phyloP scores from a whole-genome alignment of 345 rosid species.

The Reutealis trisperma region DNA sequence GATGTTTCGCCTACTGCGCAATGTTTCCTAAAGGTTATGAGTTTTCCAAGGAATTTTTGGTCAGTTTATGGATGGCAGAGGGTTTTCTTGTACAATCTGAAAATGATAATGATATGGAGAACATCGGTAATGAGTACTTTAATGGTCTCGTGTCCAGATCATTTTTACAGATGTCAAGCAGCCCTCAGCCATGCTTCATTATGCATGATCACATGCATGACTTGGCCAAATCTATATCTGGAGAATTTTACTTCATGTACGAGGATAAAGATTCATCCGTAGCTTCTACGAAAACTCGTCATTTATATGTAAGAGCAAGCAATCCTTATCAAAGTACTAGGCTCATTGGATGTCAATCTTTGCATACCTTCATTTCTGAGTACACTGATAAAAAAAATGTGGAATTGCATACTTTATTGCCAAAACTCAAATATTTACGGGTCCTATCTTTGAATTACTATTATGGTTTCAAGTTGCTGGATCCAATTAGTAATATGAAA shows the following conservation, averaged over 20 bases:
- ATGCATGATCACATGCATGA: constrained; percentile 26
- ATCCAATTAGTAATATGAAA: constrained; percentile 7
- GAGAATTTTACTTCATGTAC: constrained; percentile 12
- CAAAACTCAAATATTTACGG: background rate
- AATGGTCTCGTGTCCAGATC: constrained; percentile 20
- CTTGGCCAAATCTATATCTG: constrained; percentile 20
- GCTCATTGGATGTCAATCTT: too few species aligned
- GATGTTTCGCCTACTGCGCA: background rate
- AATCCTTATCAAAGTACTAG: too few species aligned
- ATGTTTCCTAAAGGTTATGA: constrained; percentile 10
- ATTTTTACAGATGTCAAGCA: background rate
- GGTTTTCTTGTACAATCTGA: constrained; percentile 11
- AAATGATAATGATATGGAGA: constrained; percentile 4
- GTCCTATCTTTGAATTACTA: background rate
- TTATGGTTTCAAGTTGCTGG: background rate
- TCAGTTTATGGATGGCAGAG: constrained; percentile 29
- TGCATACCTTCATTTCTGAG: background rate
- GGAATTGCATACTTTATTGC: background rate
- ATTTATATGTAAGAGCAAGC: background rate
- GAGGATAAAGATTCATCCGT: background rate
- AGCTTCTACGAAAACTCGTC: background rate
- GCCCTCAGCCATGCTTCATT: background rate
- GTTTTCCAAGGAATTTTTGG: background rate
- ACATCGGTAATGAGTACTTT: constrained; percentile 15
- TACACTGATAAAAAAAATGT: too few species aligned